Evolutionary conservation across 306 rosid species (phyloP), one percentile per base, ranked within the genome.

Genomic region (Aeschynomene evenia): DNA sequence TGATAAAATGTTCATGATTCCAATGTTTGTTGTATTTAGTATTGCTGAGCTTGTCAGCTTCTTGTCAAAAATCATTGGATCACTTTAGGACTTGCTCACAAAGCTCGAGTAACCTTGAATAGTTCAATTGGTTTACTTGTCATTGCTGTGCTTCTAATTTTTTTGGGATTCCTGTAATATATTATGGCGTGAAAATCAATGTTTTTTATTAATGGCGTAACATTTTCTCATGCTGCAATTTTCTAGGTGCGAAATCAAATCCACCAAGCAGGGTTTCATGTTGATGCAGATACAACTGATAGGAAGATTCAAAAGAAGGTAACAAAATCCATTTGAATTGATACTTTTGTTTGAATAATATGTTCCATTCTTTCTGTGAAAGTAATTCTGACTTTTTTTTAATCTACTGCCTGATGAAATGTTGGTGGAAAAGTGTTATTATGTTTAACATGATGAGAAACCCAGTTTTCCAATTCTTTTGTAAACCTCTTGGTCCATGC

Each of bases 281-380:
- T 86, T 26, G 98, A 93, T 36, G 96, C 84, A 70, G 98, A 93
- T 79, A 87, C 81, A 19, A 88, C 89, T 36, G 97, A 90, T 63
- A 77, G 98, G 80, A 93, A 87, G 82, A 93, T 93, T 69, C 96
- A 93, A 77, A 93, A 93, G 77, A 93, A 93, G 94, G 97, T 90
- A 57, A 24, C 13, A 9, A 29, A 49, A 63, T 68, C 16, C 48
- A 40, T 37, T 22, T 46, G 39, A 37, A 34, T 50, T 7, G 18
- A 64, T 0, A 58, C 3, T 51, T 68, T 68, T 29, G 46, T 34
- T 36, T 13, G 36, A 39, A 29, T 36, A 12, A 20, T 9, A 40
- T 40, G 19, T 57, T n/a, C 24, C 14, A 28, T 55, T 59, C 58
- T 36, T 70, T 64, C 21, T 11, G 7, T 29, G 68, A 33, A 9